These are phyloP conservation scores for Saccharomycopsis guyanensis DNA, from an alignment of 805 yeast species.

Conservation along the genomic window DNA sequence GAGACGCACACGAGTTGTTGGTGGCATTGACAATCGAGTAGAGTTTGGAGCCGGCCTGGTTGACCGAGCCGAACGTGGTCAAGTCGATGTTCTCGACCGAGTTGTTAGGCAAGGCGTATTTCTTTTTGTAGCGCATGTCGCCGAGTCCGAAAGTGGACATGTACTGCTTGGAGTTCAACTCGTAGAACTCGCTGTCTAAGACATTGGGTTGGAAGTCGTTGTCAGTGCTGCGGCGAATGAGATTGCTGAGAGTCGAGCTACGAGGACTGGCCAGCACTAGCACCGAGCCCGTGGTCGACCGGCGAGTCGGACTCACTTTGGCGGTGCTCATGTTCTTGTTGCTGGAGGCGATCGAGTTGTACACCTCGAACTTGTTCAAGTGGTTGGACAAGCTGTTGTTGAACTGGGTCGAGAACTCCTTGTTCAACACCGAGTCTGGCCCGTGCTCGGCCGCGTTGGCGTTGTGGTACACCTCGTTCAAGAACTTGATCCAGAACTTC, in stretches of 20 bases:
- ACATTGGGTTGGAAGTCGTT: slow-evolving; percentile 15
- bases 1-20: slow-evolving; percentile 6
- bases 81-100: slow-evolving; percentile 10
- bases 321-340: slow-evolving; percentile 5
- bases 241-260: not conserved
- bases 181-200: slow-evolving; percentile 13
- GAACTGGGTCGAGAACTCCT: slow-evolving; percentile 17
- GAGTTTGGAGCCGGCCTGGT: slow-evolving; percentile 3
- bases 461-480: slow-evolving; percentile 10
- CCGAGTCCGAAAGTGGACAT: slow-evolving; percentile 10
- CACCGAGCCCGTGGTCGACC: not conserved
- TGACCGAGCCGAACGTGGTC: not conserved
- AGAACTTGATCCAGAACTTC: slow-evolving; percentile 19
- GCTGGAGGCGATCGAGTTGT: slow-evolving; percentile 3
- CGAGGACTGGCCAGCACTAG: not conserved
- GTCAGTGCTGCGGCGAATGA: slow-evolving; percentile 4
- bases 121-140: slow-evolving; percentile 19
- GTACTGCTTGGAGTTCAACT: slow-evolving; percentile 6
- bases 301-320: not conserved
- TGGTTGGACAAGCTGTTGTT: slow-evolving; percentile 10
- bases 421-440: not conserved
- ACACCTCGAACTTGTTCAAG: slow-evolving; percentile 14
- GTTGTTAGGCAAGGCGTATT: slow-evolving; percentile 19
- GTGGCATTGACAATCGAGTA: slow-evolving; percentile 18
- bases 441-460: not conserved